Conservation (phyloP, 2,329 filamentous ascomycete genomes). For the Venturia oleaginea region DNA sequence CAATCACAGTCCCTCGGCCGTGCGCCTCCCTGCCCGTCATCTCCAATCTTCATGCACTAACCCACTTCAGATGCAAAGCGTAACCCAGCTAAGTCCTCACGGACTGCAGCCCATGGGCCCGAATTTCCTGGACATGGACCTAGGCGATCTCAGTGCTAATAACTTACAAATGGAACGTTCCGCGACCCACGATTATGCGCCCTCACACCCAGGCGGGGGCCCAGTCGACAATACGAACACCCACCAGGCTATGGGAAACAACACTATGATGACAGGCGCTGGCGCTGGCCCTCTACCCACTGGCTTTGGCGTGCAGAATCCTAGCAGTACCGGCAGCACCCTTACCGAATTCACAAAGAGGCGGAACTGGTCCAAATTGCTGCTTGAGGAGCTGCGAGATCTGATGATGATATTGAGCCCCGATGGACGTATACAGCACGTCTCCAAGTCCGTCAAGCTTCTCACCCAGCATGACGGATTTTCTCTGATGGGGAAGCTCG, state of each 20-base stretch:
- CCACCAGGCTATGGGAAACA: constrained; percentile 14
- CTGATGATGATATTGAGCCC: constrained; percentile 80
- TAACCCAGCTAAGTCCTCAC: constrained; percentile 1
- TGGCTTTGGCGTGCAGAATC: constrained; percentile 36
- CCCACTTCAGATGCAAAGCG: constrained; percentile 1
- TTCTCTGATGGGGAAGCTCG: constrained; percentile 64
- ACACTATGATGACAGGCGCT: constrained; percentile 30
- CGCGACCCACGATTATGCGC: background rate
- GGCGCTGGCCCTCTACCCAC: constrained; percentile 49
- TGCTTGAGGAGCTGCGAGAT: constrained; percentile 84
- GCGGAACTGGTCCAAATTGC: constrained; percentile 75
- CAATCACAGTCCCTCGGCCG: background rate
- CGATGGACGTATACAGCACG: constrained; percentile 74
- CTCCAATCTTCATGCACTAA: background rate
- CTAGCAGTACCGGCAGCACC: constrained; percentile 39
- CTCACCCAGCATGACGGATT: constrained; percentile 67
- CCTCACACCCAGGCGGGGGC: constrained; percentile 20
- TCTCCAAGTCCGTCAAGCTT: constrained; percentile 66
- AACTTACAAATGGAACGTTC: background rate
- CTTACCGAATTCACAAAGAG: constrained; percentile 58
- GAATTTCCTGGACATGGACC: constrained; percentile 2
- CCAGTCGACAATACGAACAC: constrained; percentile 22
- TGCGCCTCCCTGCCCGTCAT: background rate
- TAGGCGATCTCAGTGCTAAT: background rate
- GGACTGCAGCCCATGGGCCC: constrained; percentile 1